Evolutionary conservation across 2,329 filamentous ascomycete species (phyloP), one percentile per base, ranked within the genome.

Genomic region (Ciborinia camelliae): DNA sequence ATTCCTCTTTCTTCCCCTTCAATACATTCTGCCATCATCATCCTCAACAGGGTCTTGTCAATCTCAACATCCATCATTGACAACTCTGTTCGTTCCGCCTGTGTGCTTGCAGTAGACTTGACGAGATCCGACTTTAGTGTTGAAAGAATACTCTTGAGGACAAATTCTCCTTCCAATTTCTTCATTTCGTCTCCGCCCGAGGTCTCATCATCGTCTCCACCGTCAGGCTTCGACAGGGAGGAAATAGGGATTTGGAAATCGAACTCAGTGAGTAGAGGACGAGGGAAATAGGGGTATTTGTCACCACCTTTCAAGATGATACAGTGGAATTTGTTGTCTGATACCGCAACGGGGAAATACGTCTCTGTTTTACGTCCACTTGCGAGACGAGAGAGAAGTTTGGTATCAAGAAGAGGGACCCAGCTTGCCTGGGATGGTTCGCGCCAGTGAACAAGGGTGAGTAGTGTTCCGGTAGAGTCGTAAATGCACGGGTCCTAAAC

Each of bases 231-330:
- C 0, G 81, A 79, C 6, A 79, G 76, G 1, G 85, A 85, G 4
- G 86, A 85, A 41, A 97, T 80, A 0, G 96, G 95, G 23, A 99
- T 85, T 51, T 89, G 86, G 75, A 99, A 96, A 57, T 92, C 91
- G 74, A 99, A 99, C 76, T 99, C 95, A 50, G 89, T 93, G 43
- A 99, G 87, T 45, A 97, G 81, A 2, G 92, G 93, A 12, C 90
- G 88, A 14, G 92, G 95, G 79, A 94, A 98, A 79, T 95, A 97
- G 0, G 94, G 93, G 74, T 97, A 91, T 74, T 89, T 86, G 75
- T 99, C 95, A 43, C 90, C 90, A 68, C 95, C 95, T 79, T 99
- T 99, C 74, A 99, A 87, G 72, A 99, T 98, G 78, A 99, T 97
- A 79, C 96, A 99, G 81, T 98, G 94, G 77, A 99, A 99, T 73